These are phyloP conservation scores for Euphorbia tirucalli DNA, from an alignment of 345 rosid species.

Conservation along the genomic window DNA sequence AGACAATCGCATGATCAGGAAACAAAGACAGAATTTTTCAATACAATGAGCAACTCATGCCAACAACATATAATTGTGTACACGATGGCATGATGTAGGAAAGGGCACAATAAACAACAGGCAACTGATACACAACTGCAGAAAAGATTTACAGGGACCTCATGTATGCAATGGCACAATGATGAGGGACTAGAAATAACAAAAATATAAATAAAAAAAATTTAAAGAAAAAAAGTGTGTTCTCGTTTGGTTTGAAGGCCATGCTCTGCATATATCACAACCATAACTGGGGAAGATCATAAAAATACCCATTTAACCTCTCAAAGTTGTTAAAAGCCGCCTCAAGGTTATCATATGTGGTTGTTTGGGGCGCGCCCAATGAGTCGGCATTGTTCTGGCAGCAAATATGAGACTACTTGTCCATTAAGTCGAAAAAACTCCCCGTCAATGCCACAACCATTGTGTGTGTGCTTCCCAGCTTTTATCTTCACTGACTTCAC, in stretches of 20 bases:
- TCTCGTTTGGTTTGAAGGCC: slow-evolving; percentile 2
- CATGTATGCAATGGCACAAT: slow-evolving; percentile 11
- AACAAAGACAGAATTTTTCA: background rate
- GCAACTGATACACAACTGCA: slow-evolving; percentile 11
- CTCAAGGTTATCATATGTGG: background rate
- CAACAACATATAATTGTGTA: background rate
- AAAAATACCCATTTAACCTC: background rate
- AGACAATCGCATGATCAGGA: slow-evolving; percentile 1
- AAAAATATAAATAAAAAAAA: background rate
- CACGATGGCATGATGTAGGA: background rate
- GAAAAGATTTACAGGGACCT: slow-evolving; percentile 26
- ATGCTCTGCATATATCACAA: slow-evolving; percentile 15
- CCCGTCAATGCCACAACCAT: slow-evolving; percentile 91
- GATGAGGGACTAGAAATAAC: background rate
- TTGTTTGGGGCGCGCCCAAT: slow-evolving; percentile 51
- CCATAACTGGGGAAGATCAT: background rate
- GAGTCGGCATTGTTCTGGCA: slow-evolving; percentile 93
- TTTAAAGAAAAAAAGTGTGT: background rate
- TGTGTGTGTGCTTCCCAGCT: slow-evolving; percentile 70
- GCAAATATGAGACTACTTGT: slow-evolving; percentile 71
- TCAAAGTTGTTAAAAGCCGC: background rate
- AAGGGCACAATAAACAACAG: slow-evolving; percentile 1
- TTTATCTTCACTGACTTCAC: slow-evolving; percentile 92
- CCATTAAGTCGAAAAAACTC: slow-evolving; percentile 83
- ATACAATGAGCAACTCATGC: slow-evolving; percentile 9